Percentiles rank a stretch among this genome's conserved stretches.
Evolutionary conservation across 139 green algal genomes (phyloP).

Genomic region (Coelastrella sp.): DNA sequence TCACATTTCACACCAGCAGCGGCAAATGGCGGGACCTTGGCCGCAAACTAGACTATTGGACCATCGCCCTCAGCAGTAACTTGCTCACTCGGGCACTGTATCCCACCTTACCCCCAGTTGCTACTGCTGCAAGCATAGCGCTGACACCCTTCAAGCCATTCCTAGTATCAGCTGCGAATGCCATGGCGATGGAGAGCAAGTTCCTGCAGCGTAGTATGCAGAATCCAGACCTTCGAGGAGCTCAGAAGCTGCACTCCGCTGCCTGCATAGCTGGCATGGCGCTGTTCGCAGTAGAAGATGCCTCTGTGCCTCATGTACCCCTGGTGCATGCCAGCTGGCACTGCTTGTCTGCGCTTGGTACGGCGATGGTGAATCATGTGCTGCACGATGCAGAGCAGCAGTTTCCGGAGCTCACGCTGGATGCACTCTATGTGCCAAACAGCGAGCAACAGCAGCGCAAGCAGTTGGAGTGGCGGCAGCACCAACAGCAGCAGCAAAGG

Average conservation of each 20-base stretch:
- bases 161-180: slow-evolving; percentile 58
- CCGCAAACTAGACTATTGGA: slow-evolving; percentile 82
- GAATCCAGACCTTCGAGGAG: slow-evolving; percentile 47
- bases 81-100: slow-evolving; percentile 65
- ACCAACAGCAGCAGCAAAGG: background rate
- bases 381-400: slow-evolving; percentile 29
- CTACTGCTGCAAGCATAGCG: slow-evolving; percentile 57
- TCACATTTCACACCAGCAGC: slow-evolving; percentile 66
- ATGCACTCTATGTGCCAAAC: background rate
- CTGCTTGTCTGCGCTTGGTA: slow-evolving; percentile 50
- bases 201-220: slow-evolving; percentile 49
- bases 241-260: slow-evolving; percentile 67
- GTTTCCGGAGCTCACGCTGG: slow-evolving; percentile 27
- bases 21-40: slow-evolving; percentile 60
- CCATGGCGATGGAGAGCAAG: slow-evolving; percentile 63
- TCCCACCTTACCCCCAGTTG: slow-evolving; percentile 38
- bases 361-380: slow-evolving; percentile 28
- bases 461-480: slow-evolving; percentile 17
- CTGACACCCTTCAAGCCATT: slow-evolving; percentile 80
- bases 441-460: background rate
- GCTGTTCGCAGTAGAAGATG: slow-evolving; percentile 71
- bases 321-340: slow-evolving; percentile 75
- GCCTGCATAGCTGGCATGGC: slow-evolving; percentile 57
- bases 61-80: slow-evolving; percentile 29
- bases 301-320: slow-evolving; percentile 50